A percentile compares a stretch with the other conserved stretches of the same genome.
Conservation (phyloP, 2,329 filamentous ascomycete genomes). For the Pleurostoma richardsiae region DNA sequence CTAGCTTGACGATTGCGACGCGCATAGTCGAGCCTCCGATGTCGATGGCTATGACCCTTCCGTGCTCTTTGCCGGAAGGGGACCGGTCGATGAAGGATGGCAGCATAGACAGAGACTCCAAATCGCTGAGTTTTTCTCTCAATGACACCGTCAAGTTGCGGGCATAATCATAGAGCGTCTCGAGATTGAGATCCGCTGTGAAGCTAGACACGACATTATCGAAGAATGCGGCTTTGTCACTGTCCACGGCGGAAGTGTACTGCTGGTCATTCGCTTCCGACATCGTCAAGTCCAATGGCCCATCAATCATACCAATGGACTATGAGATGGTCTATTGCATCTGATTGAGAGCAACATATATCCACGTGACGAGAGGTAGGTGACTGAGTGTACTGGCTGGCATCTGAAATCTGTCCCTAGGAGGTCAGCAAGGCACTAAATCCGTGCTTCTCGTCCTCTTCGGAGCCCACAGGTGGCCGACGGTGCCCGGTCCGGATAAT, state of each 20-base stretch:
- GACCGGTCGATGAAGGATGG: background rate
- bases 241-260: background rate
- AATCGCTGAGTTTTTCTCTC: background rate
- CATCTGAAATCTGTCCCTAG: too few species aligned
- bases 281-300: too few species aligned
- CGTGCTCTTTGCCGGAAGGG: background rate
- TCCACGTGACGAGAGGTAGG: too few species aligned
- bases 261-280: background rate
- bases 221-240: background rate
- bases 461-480: too few species aligned
- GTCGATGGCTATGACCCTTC: background rate
- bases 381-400: too few species aligned
- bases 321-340: too few species aligned
- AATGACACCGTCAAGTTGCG: background rate
- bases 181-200: background rate
- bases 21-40: background rate
- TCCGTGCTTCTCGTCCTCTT: too few species aligned
- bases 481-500: too few species aligned
- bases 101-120: background rate
- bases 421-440: too few species aligned
- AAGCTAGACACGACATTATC: background rate
- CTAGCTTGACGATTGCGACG: background rate
- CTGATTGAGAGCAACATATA: too few species aligned
- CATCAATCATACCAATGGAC: too few species aligned
- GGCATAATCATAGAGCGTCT: background rate